These are phyloP conservation scores for Mucor sp. DNA, from an alignment of 371 early-diverging fungal genomes.

Conservation along the genomic window DNA sequence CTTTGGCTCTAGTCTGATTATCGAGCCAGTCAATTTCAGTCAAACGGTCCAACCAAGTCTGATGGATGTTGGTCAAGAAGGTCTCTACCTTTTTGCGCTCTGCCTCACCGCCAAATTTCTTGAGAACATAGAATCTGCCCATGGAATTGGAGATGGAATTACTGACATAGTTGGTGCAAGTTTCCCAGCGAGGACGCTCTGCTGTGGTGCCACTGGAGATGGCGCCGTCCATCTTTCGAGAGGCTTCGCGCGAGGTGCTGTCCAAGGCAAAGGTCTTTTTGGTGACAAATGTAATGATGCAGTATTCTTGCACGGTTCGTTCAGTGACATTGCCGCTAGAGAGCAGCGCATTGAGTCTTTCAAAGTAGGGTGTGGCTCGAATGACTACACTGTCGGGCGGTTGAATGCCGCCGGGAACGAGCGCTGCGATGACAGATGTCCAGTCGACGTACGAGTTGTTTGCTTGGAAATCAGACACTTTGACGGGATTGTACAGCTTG, in stretches of 20 bases:
- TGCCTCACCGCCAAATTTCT: slow-evolving; percentile 41
- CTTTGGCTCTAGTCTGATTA: slow-evolving; percentile 45
- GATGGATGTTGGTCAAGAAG: slow-evolving; percentile 38
- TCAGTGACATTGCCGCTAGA: background rate
- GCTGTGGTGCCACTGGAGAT: slow-evolving; percentile 33
- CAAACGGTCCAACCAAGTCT: slow-evolving; percentile 45
- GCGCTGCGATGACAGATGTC: slow-evolving; percentile 7
- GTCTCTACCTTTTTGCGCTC: slow-evolving; percentile 27
- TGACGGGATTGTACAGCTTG: slow-evolving; percentile 52
- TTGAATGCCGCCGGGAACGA: background rate
- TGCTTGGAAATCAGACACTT: slow-evolving; percentile 37
- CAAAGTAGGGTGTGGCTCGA: slow-evolving; percentile 12
- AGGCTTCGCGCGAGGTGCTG: slow-evolving; percentile 15
- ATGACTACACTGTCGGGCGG: slow-evolving; percentile 6
- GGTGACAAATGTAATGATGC: slow-evolving; percentile 7
- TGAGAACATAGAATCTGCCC: slow-evolving; percentile 55
- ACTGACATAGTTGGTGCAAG: slow-evolving; percentile 50
- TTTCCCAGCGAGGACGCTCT: slow-evolving; percentile 48
- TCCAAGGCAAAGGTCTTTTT: slow-evolving; percentile 15
- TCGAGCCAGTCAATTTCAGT: slow-evolving; percentile 60
- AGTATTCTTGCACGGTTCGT: slow-evolving; percentile 18
- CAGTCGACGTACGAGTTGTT: slow-evolving; percentile 40
- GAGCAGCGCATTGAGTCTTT: slow-evolving; percentile 4
- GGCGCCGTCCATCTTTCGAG: slow-evolving; percentile 15
- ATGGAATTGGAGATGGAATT: slow-evolving; percentile 43